Percentiles rank a stretch among this genome's conserved stretches.
Conservation (phyloP, 345 rosid genomes). For the Aquilaria yunnanensis region DNA sequence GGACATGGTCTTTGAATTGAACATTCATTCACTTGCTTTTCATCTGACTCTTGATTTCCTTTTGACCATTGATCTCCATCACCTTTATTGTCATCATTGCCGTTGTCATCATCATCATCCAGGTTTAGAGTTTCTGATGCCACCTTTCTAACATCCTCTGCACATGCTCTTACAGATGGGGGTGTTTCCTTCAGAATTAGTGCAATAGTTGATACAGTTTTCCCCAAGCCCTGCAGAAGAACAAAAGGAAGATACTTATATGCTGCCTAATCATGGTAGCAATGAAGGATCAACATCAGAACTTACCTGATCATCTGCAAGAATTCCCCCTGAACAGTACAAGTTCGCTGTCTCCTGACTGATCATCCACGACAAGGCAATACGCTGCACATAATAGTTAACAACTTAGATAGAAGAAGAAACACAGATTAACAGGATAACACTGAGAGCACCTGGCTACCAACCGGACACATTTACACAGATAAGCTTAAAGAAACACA, state of each 20-base stretch:
- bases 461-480: too few species aligned
- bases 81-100: too few species aligned
- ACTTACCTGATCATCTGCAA: conserved; percentile 95
- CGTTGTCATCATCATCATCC: conserved; percentile 63
- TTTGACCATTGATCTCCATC: conserved; percentile 19
- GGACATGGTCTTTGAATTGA: conserved; percentile 12
- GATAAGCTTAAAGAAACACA: too few species aligned
- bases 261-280: conserved; percentile 1
- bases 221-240: conserved; percentile 82
- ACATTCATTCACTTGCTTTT: conserved; percentile 21
- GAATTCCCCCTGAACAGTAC: conserved; percentile 91
- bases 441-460: too few species aligned
- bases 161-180: conserved; percentile 29
- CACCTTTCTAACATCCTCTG: conserved; percentile 26
- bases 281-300: conserved; percentile 2
- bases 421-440: too few species aligned
- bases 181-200: conserved; percentile 87
- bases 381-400: conserved; percentile 48
- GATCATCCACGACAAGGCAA: conserved; percentile 97
- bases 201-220: conserved; percentile 91
- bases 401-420: too few species aligned
- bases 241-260: background rate
- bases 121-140: conserved; percentile 55
- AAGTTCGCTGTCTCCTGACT: conserved; percentile 65
- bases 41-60: conserved; percentile 22